Evolutionary conservation across 2,329 filamentous ascomycete species (phyloP).

Genomic region (Zasmidium angulare): DNA sequence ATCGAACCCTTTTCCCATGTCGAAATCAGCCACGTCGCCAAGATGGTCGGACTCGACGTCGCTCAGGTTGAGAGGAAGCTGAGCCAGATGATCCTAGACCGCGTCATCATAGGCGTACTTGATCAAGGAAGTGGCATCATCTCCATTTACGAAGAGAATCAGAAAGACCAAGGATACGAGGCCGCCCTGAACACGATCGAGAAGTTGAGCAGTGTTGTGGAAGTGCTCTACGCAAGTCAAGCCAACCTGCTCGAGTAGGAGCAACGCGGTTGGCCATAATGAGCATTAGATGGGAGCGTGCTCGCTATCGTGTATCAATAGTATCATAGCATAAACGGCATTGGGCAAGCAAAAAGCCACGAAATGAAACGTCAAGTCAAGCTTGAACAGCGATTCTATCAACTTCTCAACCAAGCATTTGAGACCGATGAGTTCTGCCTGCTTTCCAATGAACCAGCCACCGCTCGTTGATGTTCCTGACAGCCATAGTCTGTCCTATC

Average conservation of each 20-base stretch:
- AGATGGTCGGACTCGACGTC: constrained; percentile 95
- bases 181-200: constrained; percentile 92
- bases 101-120: constrained; percentile 95
- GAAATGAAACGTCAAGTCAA: too few species aligned
- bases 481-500: too few species aligned
- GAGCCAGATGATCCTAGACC: constrained; percentile 99
- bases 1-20: constrained; percentile 98
- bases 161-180: constrained; percentile 91
- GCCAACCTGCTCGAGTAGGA: constrained; percentile 85
- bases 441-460: too few species aligned
- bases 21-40: constrained; percentile 93
- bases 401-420: not conserved
- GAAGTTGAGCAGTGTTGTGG: constrained; percentile 95
- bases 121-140: constrained; percentile 97
- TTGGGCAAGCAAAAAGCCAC: not conserved
- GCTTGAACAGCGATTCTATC: not conserved
- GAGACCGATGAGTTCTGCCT: too few species aligned
- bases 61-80: constrained; percentile 97
- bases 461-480: too few species aligned
- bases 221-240: constrained; percentile 97
- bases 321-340: not conserved
- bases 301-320: constrained; percentile 6
- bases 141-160: constrained; percentile 94
- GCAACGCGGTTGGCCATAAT: not conserved
- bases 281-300: not conserved